Conservation (phyloP, 257 asterid species). For the Jasminum sambac region DNA sequence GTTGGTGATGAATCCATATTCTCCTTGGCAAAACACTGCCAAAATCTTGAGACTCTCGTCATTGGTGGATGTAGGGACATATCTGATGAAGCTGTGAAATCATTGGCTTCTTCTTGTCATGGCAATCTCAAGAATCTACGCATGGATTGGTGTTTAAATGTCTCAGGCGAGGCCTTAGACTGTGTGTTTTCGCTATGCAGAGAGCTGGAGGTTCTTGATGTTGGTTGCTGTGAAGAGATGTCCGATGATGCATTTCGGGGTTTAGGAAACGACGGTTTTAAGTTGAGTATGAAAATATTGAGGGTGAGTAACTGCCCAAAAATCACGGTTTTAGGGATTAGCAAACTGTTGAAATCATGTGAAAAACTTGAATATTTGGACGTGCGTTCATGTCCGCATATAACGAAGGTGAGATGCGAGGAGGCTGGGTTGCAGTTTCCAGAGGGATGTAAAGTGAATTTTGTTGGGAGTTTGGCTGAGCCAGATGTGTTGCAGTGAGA, state of each 20-base stretch:
- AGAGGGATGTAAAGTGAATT: slow-evolving; percentile 65
- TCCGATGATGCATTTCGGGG: slow-evolving; percentile 80
- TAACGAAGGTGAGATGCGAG: slow-evolving; percentile 60
- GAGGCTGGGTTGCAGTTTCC: slow-evolving; percentile 83
- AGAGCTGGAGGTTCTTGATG: slow-evolving; percentile 84
- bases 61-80: slow-evolving; percentile 86
- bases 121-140: slow-evolving; percentile 68
- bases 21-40: slow-evolving; percentile 63
- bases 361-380: slow-evolving; percentile 74
- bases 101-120: slow-evolving; percentile 59
- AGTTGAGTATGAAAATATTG: slow-evolving; percentile 58
- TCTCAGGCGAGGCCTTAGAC: slow-evolving; percentile 62
- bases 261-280: slow-evolving; percentile 43
- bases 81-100: slow-evolving; percentile 63
- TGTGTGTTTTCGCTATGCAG: slow-evolving; percentile 53
- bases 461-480: slow-evolving; percentile 70
- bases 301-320: slow-evolving; percentile 78
- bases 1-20: slow-evolving; percentile 69
- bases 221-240: slow-evolving; percentile 88
- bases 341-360: slow-evolving; percentile 60
- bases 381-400: slow-evolving; percentile 76
- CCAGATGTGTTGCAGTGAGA: slow-evolving; percentile 62
- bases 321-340: slow-evolving; percentile 69
- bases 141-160: slow-evolving; percentile 93
- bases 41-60: slow-evolving; percentile 58